These are phyloP conservation scores for Suillus ampliporus DNA, from an alignment of 768 basidiomycete species.

Conservation along the genomic window DNA sequence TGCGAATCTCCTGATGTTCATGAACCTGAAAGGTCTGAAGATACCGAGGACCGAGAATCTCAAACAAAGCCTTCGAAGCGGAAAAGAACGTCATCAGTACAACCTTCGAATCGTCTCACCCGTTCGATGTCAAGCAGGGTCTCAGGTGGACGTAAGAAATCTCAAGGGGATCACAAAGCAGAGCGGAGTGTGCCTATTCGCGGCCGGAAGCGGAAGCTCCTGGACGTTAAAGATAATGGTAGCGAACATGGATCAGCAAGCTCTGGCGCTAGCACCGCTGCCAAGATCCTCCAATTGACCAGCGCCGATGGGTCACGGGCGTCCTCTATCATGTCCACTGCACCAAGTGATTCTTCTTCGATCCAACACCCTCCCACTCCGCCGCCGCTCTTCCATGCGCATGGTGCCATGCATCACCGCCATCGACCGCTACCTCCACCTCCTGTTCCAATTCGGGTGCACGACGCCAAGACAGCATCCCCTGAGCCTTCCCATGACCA, in stretches of 20 bases:
- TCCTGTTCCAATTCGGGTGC: constrained; percentile 9
- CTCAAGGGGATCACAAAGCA: constrained; percentile 25
- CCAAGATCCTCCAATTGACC: constrained; percentile 38
- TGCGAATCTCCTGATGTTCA: not conserved
- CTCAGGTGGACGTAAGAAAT: constrained; percentile 13
- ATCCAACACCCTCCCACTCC: constrained; percentile 8
- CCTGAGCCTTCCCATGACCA: constrained; percentile 8
- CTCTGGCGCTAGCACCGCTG: constrained; percentile 46
- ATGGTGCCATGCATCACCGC: constrained; percentile 34
- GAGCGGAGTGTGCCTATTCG: constrained; percentile 41
- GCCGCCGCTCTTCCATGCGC: constrained; percentile 30
- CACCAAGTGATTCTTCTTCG: constrained; percentile 32
- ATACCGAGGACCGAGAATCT: not conserved
- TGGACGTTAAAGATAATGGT: constrained; percentile 20
- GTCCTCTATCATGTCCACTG: constrained; percentile 55
- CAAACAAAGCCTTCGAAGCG: constrained; percentile 24
- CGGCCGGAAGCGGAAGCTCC: constrained; percentile 7
- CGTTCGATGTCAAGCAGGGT: constrained; percentile 24
- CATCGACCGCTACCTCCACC: constrained; percentile 20
- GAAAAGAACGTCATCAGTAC: constrained; percentile 25
- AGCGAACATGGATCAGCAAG: constrained; percentile 38
- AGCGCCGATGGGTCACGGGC: constrained; percentile 40
- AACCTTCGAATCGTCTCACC: constrained; percentile 24
- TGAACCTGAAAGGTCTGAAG: not conserved
- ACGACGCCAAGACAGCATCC: constrained; percentile 13